These are phyloP conservation scores for Chenopodium suecicum DNA, from an alignment of 148 eudicot species.

Conservation along the genomic window DNA sequence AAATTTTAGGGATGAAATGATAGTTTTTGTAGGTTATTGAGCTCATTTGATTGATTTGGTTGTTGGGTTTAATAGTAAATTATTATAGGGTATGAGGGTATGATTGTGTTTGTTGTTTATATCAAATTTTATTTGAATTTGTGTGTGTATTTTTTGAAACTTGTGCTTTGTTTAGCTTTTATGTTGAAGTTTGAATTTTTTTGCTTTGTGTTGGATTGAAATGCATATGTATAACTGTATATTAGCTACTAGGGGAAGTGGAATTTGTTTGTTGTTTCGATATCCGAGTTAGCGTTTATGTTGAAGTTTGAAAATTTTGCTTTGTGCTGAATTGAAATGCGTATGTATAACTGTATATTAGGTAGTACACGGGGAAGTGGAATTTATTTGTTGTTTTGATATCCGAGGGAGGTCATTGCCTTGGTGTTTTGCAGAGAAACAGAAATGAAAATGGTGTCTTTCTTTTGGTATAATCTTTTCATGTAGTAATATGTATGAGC, in stretches of 20 bases:
- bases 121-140: neutral
- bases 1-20: neutral
- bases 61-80: neutral
- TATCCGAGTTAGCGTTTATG: neutral
- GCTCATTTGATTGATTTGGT: slow-evolving; percentile 6
- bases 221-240: neutral
- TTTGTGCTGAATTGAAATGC: slow-evolving; percentile 1
- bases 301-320: neutral
- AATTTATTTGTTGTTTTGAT: neutral
- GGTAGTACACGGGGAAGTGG: neutral
- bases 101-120: neutral
- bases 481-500: neutral
- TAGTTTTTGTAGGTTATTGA: neutral
- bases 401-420: neutral
- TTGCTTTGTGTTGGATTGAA: neutral
- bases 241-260: neutral
- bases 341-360: too few relatives aligned
- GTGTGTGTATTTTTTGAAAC: neutral
- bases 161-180: neutral
- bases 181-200: neutral
- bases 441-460: neutral
- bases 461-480: neutral
- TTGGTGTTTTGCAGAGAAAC: neutral
- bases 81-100: neutral
- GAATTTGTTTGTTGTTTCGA: neutral